Conservation (phyloP, 495 filamentous ascomycete species). For the Aspergillus sparsus region DNA sequence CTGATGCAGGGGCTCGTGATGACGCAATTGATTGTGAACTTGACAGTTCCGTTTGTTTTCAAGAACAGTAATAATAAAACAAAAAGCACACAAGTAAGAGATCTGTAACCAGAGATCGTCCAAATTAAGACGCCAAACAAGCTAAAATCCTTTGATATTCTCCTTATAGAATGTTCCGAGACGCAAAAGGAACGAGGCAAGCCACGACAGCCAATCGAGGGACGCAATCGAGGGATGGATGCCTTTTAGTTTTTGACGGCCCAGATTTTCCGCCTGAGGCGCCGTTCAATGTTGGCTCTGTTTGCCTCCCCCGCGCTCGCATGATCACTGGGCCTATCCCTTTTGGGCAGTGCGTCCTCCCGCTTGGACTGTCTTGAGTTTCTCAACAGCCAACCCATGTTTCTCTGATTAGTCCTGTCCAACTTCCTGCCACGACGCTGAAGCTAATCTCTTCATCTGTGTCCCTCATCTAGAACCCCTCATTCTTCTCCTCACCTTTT, state of each 20-base stretch:
- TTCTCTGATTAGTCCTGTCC: background rate
- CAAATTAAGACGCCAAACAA: too few relatives aligned
- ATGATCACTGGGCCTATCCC: constrained; percentile 40
- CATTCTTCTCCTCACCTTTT: constrained; percentile 19
- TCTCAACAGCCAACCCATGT: constrained; percentile 4
- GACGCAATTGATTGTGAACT: constrained; percentile 21
- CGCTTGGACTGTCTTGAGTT: constrained; percentile 3
- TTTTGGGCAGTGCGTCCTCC: constrained; percentile 28
- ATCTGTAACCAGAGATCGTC: too few relatives aligned
- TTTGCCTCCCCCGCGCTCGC: constrained; percentile 48
- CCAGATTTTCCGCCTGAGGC: constrained; percentile 22
- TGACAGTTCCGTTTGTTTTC: background rate
- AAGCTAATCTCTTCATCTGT: constrained; percentile 21
- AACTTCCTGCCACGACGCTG: background rate
- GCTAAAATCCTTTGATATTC: background rate
- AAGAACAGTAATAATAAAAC: too few relatives aligned
- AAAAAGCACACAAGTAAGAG: too few relatives aligned
- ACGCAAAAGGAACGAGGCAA: constrained; percentile 5
- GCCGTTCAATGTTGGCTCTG: constrained; percentile 10
- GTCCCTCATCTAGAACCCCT: constrained; percentile 20
- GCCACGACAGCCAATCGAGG: background rate
- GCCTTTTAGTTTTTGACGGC: background rate
- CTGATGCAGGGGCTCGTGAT: constrained; percentile 4
- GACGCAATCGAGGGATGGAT: background rate
- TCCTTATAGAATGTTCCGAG: background rate